Evolutionary conservation across 2,329 filamentous ascomycete species (phyloP).

Genomic region (Calonectria pteridis): DNA sequence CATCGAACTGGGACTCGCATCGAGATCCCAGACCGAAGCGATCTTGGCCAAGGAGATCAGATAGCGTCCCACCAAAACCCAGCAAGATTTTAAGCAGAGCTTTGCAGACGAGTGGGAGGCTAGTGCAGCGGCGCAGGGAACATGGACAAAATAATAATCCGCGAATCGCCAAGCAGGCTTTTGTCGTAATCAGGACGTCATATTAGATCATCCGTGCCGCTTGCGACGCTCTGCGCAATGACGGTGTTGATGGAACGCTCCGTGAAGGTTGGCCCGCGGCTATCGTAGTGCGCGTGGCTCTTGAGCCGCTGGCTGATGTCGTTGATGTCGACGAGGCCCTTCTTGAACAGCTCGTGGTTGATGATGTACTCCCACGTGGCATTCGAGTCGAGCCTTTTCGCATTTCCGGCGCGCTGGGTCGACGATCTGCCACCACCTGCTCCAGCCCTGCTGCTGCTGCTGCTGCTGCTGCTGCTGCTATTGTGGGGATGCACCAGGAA

Average conservation of each 20-base stretch:
- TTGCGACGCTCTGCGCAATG: slow-evolving; percentile 82
- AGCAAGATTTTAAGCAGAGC: slow-evolving; percentile 41
- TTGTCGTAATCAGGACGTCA: not conserved
- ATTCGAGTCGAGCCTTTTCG: slow-evolving; percentile 70
- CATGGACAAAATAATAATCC: not conserved
- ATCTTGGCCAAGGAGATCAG: slow-evolving; percentile 44
- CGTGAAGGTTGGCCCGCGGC: slow-evolving; percentile 87
- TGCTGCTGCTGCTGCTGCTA: slow-evolving; percentile 73
- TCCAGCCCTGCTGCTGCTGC: slow-evolving; percentile 75
- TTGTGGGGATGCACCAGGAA: slow-evolving; percentile 47
- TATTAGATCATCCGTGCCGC: slow-evolving; percentile 57
- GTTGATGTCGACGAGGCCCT: slow-evolving; percentile 85
- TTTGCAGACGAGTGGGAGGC: slow-evolving; percentile 36
- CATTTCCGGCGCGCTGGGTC: too few species aligned
- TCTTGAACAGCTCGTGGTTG: slow-evolving; percentile 79
- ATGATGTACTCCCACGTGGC: slow-evolving; percentile 94
- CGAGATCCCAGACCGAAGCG: slow-evolving; percentile 39
- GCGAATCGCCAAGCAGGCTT: not conserved
- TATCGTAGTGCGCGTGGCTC: slow-evolving; percentile 82
- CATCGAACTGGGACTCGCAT: slow-evolving; percentile 50
- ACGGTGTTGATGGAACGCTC: slow-evolving; percentile 79
- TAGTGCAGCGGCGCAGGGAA: not conserved
- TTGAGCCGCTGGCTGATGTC: slow-evolving; percentile 85
- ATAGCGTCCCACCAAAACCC: slow-evolving; percentile 49
- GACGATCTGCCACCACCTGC: too few species aligned